Conservation (phyloP, 768 basidiomycete species). For the Podaxis sp. region DNA sequence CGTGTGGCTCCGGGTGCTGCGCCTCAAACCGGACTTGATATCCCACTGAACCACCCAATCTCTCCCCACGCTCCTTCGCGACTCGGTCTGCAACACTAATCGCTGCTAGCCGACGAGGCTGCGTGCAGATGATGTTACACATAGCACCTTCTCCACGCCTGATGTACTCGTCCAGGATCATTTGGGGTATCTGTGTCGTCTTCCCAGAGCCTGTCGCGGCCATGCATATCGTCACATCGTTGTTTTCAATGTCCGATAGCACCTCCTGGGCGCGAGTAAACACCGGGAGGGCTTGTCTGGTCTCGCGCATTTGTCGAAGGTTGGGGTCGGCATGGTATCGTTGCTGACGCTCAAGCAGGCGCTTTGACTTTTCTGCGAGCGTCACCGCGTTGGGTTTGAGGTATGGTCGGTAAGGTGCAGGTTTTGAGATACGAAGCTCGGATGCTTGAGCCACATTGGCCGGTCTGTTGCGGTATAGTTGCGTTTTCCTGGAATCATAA, state of each 20-base stretch:
- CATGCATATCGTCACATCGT: slow-evolving; percentile 89
- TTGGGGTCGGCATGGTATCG: slow-evolving; percentile 60
- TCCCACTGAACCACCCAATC: slow-evolving; percentile 70
- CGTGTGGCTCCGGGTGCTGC: slow-evolving; percentile 75
- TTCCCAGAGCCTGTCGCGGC: slow-evolving; percentile 92
- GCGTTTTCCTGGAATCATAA: slow-evolving; percentile 60
- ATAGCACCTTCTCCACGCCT: slow-evolving; percentile 73
- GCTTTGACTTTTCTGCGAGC: slow-evolving; percentile 53
- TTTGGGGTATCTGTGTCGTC: slow-evolving; percentile 92
- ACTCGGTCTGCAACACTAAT: slow-evolving; percentile 91
- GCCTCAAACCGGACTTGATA: slow-evolving; percentile 93
- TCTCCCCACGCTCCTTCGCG: slow-evolving; percentile 82
- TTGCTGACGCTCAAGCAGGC: slow-evolving; percentile 52
- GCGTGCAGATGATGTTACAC: slow-evolving; percentile 92
- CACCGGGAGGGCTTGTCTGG: slow-evolving; percentile 73
- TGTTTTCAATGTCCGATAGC: slow-evolving; percentile 62
- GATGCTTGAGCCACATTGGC: slow-evolving; percentile 20
- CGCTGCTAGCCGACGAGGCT: slow-evolving; percentile 89
- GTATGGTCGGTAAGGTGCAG: slow-evolving; percentile 8
- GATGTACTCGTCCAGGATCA: slow-evolving; percentile 85
- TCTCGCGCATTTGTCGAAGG: slow-evolving; percentile 64
- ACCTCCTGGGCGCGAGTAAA: slow-evolving; percentile 66
- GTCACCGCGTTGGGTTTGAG: slow-evolving; percentile 2
- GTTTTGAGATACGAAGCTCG: neutral
- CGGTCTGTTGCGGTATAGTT: slow-evolving; percentile 67